Evolutionary conservation across 108 stramenopile species (phyloP).

Genomic region (Fragilariopsis cylindrus): DNA sequence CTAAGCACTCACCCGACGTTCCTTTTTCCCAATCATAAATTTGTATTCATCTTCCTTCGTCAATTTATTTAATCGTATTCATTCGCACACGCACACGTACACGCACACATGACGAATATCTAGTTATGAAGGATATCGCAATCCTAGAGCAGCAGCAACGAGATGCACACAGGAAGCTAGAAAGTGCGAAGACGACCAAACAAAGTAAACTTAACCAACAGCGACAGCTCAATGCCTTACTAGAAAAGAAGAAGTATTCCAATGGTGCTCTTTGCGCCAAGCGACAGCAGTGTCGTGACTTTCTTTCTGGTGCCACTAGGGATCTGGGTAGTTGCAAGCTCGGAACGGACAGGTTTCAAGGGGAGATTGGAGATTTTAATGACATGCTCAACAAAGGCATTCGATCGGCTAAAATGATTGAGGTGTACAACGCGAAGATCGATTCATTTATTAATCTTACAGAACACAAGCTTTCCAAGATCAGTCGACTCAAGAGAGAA

Average conservation of each 20-base stretch:
- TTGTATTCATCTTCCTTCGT: background rate
- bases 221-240: constrained; percentile 48
- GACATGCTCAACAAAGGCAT: constrained; percentile 55
- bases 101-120: background rate
- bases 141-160: constrained; percentile 82
- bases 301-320: constrained; percentile 51
- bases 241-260: constrained; percentile 67
- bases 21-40: background rate
- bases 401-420: constrained; percentile 41
- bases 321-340: constrained; percentile 51
- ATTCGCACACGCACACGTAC: background rate
- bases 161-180: constrained; percentile 75
- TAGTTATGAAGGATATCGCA: constrained; percentile 76
- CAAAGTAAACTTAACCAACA: constrained; percentile 58
- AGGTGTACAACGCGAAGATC: constrained; percentile 44
- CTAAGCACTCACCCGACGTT: background rate
- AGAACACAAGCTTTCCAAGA: constrained; percentile 36
- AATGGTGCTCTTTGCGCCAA: constrained; percentile 71
- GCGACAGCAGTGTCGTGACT: constrained; percentile 47
- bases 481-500: constrained; percentile 43
- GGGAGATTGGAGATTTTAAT: constrained; percentile 59
- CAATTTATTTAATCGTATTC: background rate
- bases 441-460: constrained; percentile 43
- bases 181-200: constrained; percentile 51
- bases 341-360: constrained; percentile 37